phyloP scores from a whole-genome alignment of 2,329 filamentous ascomycete genomes.

The Phaeosphaeriaceae sp. region DNA sequence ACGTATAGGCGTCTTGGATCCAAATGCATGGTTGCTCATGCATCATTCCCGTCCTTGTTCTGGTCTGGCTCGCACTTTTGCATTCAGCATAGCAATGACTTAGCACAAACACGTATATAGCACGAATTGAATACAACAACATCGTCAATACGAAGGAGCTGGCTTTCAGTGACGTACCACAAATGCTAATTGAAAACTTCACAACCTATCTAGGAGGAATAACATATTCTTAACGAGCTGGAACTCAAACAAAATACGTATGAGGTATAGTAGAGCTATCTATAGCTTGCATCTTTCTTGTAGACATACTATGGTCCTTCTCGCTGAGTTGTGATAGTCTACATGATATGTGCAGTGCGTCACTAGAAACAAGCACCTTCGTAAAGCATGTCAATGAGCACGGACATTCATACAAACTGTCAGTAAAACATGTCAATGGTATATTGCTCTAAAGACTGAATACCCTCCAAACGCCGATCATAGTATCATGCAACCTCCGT shows the following conservation, averaged over 20 bases:
- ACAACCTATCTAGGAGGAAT: no score
- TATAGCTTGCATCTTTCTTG: no score
- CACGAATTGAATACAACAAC: not conserved
- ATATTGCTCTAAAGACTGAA: slow-evolving; percentile 20
- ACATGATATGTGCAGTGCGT: no score
- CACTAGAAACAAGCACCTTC: not conserved
- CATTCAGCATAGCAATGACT: not conserved
- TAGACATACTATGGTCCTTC: no score
- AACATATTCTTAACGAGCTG: no score
- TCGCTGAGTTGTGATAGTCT: no score
- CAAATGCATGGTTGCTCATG: not conserved
- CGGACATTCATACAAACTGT: not conserved
- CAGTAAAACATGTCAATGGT: slow-evolving; percentile 23
- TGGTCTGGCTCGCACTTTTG: not conserved
- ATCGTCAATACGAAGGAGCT: not conserved
- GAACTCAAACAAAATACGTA: no score
- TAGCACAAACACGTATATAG: not conserved
- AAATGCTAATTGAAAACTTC: no score
- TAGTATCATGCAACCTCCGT: slow-evolving; percentile 15
- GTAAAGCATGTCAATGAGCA: not conserved
- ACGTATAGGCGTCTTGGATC: not conserved
- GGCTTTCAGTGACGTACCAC: not conserved
- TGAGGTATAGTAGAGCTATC: no score
- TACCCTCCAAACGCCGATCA: slow-evolving; percentile 13
- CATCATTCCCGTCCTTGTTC: not conserved